Percentiles rank a stretch among this genome's conserved stretches.
phyloP scores from a whole-genome alignment of 768 basidiomycete genomes.

The Phlebiopsis gigantea region DNA sequence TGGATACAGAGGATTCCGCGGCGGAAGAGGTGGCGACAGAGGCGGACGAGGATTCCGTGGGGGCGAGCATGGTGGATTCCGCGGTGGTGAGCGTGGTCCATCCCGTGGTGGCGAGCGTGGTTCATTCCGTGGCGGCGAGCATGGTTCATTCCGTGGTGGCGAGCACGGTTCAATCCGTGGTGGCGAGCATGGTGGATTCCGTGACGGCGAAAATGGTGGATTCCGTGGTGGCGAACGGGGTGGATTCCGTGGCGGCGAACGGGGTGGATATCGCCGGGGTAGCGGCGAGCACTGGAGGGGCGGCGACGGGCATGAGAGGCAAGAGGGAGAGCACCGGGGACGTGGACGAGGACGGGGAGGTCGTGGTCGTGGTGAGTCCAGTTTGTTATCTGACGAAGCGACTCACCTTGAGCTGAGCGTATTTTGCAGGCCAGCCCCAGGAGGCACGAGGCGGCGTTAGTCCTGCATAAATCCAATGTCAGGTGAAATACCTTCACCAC shows the following conservation, averaged over 20 bases:
- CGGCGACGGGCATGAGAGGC: slow-evolving; percentile 26
- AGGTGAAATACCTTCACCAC: not conserved
- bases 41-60: slow-evolving; percentile 15
- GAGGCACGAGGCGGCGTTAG: slow-evolving; percentile 18
- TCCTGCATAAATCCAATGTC: not conserved
- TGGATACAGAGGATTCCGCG: slow-evolving; percentile 22
- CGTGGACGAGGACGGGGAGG: slow-evolving; percentile 28
- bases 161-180: slow-evolving; percentile 9
- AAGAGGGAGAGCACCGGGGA: slow-evolving; percentile 20
- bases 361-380: slow-evolving; percentile 26
- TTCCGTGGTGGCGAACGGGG: slow-evolving; percentile 9
- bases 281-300: slow-evolving; percentile 15
- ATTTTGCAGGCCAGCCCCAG: slow-evolving; percentile 14
- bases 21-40: slow-evolving; percentile 23
- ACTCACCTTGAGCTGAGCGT: too few relatives aligned
- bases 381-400: too few relatives aligned
- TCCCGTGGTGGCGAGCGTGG: slow-evolving; percentile 18
- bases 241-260: slow-evolving; percentile 9
- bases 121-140: slow-evolving; percentile 14
- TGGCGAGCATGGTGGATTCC: slow-evolving; percentile 5
- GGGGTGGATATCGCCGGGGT: slow-evolving; percentile 3
- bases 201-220: slow-evolving; percentile 8
- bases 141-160: slow-evolving; percentile 17
- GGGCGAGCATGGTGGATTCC: slow-evolving; percentile 13
- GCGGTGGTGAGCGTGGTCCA: slow-evolving; percentile 16